Evolutionary conservation across 2,329 filamentous ascomycete species (phyloP).

Genomic region (Dactylellina sp.): DNA sequence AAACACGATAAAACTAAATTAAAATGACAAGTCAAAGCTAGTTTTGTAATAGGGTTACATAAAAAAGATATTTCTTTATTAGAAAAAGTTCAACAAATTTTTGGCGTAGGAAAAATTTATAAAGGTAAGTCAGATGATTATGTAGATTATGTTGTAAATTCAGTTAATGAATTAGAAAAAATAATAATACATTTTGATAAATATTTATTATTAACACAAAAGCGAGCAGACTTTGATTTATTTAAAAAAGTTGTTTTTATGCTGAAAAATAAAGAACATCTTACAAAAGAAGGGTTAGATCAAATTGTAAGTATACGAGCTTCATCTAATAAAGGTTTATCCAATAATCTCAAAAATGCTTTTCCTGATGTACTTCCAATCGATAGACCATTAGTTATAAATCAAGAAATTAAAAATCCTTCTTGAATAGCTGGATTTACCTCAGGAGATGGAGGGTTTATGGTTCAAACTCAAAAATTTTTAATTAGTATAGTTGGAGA

Average conservation of each 20-base stretch:
- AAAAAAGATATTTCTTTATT: not conserved
- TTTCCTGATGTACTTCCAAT: conserved; percentile 19
- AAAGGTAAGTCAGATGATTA: not conserved
- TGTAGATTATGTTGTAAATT: not conserved
- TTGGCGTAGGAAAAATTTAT: conserved; percentile 5
- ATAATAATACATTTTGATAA: conserved; percentile 1
- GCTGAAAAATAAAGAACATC: conserved; percentile 20
- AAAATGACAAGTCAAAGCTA: not conserved
- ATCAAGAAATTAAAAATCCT: conserved; percentile 3
- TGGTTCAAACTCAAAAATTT: not conserved
- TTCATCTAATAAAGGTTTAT: conserved; percentile 19
- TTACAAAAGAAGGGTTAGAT: conserved; percentile 15
- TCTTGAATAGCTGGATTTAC: conserved; percentile 15
- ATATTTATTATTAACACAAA: conserved; percentile 23
- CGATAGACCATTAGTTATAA: not conserved
- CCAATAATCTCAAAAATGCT: conserved; percentile 6
- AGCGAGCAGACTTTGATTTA: conserved; percentile 14
- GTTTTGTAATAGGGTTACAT: not conserved
- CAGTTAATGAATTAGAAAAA: not conserved
- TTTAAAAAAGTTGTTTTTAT: conserved; percentile 2
- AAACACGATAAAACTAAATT: not conserved
- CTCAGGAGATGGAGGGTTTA: conserved; percentile 11
- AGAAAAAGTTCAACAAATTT: not conserved
- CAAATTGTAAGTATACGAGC: conserved; percentile 9
- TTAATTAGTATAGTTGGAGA: conserved; percentile 3